Base-by-base conservation (phyloP, 2,329 filamentous ascomycete species). In the Colletotrichum caudatum region DNA sequence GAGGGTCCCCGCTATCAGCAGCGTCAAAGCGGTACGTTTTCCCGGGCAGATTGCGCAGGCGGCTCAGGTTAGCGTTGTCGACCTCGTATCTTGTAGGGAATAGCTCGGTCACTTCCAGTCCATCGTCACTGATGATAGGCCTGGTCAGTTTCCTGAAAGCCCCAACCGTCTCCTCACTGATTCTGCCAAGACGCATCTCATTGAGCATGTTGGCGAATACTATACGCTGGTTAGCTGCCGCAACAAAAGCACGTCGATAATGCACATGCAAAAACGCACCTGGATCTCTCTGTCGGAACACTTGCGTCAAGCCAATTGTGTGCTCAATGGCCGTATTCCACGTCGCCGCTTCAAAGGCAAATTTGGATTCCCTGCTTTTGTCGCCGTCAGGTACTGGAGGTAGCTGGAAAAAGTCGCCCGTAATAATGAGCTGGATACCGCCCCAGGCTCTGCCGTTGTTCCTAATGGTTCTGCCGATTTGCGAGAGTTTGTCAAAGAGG, bases 331-430 rank as follows among this genome's bases (percentile, higher is more conserved):
- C 93, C 1, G 94, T 97, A 69, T 87, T 91, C 96, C 97, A 99
- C 0, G 95, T 97, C 3, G 89, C 89, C 9, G 95, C 95, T 77
- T 97, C 94, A 78, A 99, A 99, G 0, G 95, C 92, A 80, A 99
- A 99, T 78, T 94, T 97, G 58, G 92, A 90, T 35, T 91, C 87
- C 58, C 85, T 83, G 71, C 84, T 83, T 64, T 90, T 89, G 53
- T 89, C 90, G 51, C 85, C 85, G 46, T 98, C 95, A 1, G 95
- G 95, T 1, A 99, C 96, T 0, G 96, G 96, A 0, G 96, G 96
- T 4, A 99, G 84, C 80, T 99, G 96, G 81, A 99, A 99, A 82
- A 99, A 99, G 78, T 99, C 96, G 3, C 96, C 96, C 0, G 96
- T 99, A 71, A 99, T 93, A 68, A 99, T 89, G 39, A 99, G 87